A percentile compares a stretch with the other conserved stretches of the same genome.
phyloP scores from a whole-genome alignment of 192 early-diverging fungal species.

The Gryganskiella cystojenkinii region DNA sequence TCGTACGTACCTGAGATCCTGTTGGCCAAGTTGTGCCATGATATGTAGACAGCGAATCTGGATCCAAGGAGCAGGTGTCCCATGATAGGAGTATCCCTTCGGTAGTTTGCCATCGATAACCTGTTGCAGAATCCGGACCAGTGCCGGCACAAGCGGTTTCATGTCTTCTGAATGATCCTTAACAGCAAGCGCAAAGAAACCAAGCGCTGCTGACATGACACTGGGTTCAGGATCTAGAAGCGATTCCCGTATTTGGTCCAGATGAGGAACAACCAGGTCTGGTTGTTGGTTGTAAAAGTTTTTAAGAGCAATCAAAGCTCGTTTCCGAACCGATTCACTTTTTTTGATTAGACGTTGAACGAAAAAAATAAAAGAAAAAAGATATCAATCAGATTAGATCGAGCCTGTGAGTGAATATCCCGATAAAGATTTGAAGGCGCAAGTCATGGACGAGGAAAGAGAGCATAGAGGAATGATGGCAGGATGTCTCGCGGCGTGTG shows the following conservation, averaged over 20 bases:
- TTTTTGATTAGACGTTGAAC: too few relatives aligned
- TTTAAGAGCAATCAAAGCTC: slow-evolving; percentile 57
- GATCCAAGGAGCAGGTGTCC: slow-evolving; percentile 65
- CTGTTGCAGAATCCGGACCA: slow-evolving; percentile 56
- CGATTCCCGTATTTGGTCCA: slow-evolving; percentile 48
- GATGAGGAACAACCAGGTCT: slow-evolving; percentile 43
- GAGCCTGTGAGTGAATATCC: too few relatives aligned
- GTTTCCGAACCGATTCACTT: slow-evolving; percentile 63
- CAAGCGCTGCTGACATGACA: slow-evolving; percentile 58
- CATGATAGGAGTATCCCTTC: slow-evolving; percentile 61
- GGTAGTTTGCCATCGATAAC: slow-evolving; percentile 60
- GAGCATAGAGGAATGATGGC: background rate
- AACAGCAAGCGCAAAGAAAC: slow-evolving; percentile 40
- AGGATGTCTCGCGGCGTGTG: background rate
- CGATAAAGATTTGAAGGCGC: too few relatives aligned
- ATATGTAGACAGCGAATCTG: slow-evolving; percentile 62
- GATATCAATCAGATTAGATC: background rate
- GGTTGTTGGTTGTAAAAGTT: slow-evolving; percentile 52
- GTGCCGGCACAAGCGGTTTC: slow-evolving; percentile 48
- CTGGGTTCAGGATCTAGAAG: slow-evolving; percentile 59
- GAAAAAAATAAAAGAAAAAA: background rate
- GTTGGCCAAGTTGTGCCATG: slow-evolving; percentile 39
- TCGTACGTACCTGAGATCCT: slow-evolving; percentile 41
- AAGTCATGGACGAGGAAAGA: too few relatives aligned
- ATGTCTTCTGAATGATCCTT: slow-evolving; percentile 45